Base-by-base conservation (phyloP, 139 green algal species). In the Chloropicon primus region DNA sequence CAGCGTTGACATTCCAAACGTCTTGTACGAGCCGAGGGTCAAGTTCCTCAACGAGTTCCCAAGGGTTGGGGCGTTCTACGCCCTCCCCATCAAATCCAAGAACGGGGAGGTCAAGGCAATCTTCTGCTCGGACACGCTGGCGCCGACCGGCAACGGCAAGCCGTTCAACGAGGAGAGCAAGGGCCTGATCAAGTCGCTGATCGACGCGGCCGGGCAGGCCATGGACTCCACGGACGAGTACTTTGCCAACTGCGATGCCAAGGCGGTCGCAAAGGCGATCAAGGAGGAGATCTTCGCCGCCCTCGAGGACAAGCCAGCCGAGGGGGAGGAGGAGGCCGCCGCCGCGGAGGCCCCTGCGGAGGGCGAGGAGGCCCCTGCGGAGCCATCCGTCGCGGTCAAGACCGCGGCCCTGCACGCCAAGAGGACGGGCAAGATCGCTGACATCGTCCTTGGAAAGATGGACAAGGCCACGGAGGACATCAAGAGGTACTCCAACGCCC, bases 31-130 rank as follows among this genome's bases (percentile, higher is more conserved):
- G 73, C 21, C 27, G 21, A 24, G 17, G 24, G 73, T 76, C 25
- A 24, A 28, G 23, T 76, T 53, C 73, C 53, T 76, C 24, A 2
- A 29, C 73, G 24, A 29, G 24, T 76, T 76, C 73, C 73, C 73
- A 21, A 27, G 24, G 25, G 73, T 76, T 24, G 73, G 73, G 2
- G 73, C 73, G 21, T 76, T 76, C 73, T 28, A 54, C 23, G 73
- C 73, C 23, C 73, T 27, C 2, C 17, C 73, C 25, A 27, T 76
- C 25, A 27, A 54, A 2, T 17, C 23, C 24, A 27, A 29, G 25
- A n/a, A 27, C 23, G 17, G 24, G 25, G 73, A 76, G 73, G n/a
- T 28, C 23, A 28, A 29, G 23, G 73, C 73, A 2, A 29, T 76
- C 24, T 25, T 76, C 2, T 76, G 73, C 73, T n/a, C 24, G 25